Evolutionary conservation across 768 basidiomycete species (phyloP).

Genomic region (Boletus fagicola): DNA sequence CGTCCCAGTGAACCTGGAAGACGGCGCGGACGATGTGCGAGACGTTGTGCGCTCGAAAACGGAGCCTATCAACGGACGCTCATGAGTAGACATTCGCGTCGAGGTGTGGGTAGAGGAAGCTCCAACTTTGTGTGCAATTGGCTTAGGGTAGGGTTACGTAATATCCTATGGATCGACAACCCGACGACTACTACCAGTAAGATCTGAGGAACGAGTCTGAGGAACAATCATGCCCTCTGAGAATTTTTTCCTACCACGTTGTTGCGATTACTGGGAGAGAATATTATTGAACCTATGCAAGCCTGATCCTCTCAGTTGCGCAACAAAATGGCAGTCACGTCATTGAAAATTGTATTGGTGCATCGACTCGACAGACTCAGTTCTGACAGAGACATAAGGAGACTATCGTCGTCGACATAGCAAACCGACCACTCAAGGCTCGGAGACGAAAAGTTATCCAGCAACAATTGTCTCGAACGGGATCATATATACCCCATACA

Average conservation of each 20-base stretch:
- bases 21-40: conserved; percentile 23
- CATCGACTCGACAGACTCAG: background rate
- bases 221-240: no score
- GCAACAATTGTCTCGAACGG: background rate
- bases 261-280: background rate
- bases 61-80: conserved; percentile 41
- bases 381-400: no score
- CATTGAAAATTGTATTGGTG: background rate
- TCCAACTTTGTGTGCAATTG: background rate
- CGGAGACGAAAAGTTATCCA: background rate
- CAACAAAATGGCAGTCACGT: background rate
- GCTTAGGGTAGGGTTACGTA: conserved; percentile 16
- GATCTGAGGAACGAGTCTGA: no score
- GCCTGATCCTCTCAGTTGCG: background rate
- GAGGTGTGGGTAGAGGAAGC: background rate
- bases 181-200: no score
- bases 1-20: conserved; percentile 18
- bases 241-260: no score
- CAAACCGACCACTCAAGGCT: no score
- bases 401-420: no score
- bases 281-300: background rate
- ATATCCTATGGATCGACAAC: background rate
- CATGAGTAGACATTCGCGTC: conserved; percentile 22
- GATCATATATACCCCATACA: background rate
- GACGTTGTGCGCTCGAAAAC: conserved; percentile 43